A percentile compares a stretch with the other conserved stretches of the same genome.
phyloP scores from a whole-genome alignment of 257 asterid species.

The Fraxinus quadrangulata region DNA sequence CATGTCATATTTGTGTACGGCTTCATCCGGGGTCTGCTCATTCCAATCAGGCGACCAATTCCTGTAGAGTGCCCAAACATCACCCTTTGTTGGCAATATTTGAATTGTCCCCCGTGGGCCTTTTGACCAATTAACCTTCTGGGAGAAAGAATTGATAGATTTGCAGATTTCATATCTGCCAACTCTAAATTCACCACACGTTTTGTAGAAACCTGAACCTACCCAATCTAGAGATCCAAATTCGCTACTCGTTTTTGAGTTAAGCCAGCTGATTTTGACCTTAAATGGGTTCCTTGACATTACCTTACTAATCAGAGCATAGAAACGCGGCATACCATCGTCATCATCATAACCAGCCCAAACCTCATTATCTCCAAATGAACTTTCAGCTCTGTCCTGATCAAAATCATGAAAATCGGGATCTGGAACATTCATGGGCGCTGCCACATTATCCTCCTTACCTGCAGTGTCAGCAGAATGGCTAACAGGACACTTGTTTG shows the following conservation, averaged over 20 bases:
- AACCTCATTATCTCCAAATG: slow-evolving; percentile 72
- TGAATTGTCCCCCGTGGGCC: slow-evolving; percentile 56
- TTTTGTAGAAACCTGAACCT: slow-evolving; percentile 69
- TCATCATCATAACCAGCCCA: slow-evolving; percentile 87
- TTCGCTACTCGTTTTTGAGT: slow-evolving; percentile 66
- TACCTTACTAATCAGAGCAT: slow-evolving; percentile 67
- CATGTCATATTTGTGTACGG: slow-evolving; percentile 71
- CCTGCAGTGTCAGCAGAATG: slow-evolving; percentile 32
- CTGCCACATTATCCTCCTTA: slow-evolving; percentile 26
- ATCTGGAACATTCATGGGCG: slow-evolving; percentile 77
- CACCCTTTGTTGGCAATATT: slow-evolving; percentile 64
- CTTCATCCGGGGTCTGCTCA: slow-evolving; percentile 54
- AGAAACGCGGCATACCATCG: slow-evolving; percentile 89
- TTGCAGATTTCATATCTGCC: slow-evolving; percentile 52
- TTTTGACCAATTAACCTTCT: slow-evolving; percentile 63
- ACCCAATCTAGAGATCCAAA: slow-evolving; percentile 70
- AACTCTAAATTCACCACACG: slow-evolving; percentile 76
- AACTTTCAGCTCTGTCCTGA: slow-evolving; percentile 54
- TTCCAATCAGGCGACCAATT: slow-evolving; percentile 74
- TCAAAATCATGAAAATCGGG: slow-evolving; percentile 82
- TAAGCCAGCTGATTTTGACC: slow-evolving; percentile 74
- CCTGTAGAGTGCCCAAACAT: slow-evolving; percentile 77
- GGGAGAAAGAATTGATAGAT: slow-evolving; percentile 68
- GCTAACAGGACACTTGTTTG: slow-evolving; percentile 24
- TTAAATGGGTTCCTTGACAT: slow-evolving; percentile 64